Conservation (phyloP, 108 stramenopile species). For the Nitzschia inconspicua region DNA sequence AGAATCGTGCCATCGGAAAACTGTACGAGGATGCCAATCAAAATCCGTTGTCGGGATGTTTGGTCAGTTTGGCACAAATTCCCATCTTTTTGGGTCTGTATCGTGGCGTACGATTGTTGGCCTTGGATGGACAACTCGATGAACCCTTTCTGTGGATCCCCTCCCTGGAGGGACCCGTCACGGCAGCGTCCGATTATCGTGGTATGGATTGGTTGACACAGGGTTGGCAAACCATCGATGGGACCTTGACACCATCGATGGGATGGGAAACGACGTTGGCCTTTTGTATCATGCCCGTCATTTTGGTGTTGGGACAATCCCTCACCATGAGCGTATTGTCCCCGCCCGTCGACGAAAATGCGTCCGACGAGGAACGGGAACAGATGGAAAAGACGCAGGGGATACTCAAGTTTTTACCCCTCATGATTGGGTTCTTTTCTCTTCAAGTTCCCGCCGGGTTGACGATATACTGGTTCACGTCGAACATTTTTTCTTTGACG, state of each 20-base stretch:
- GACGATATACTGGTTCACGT: constrained; percentile 95
- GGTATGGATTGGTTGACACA: constrained; percentile 83
- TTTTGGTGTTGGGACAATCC: constrained; percentile 85
- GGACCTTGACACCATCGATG: constrained; percentile 54
- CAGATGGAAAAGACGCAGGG: constrained; percentile 56
- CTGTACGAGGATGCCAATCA: constrained; percentile 90
- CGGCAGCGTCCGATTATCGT: constrained; percentile 65
- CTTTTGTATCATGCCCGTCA: constrained; percentile 87
- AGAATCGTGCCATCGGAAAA: constrained; percentile 87
- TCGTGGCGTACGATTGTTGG: constrained; percentile 83
- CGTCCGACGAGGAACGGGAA: constrained; percentile 60
- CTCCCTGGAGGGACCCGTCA: constrained; percentile 88
- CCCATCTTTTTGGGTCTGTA: constrained; percentile 94
- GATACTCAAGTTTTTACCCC: constrained; percentile 88
- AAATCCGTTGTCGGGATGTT: constrained; percentile 95
- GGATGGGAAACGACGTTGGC: constrained; percentile 93
- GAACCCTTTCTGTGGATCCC: constrained; percentile 97
- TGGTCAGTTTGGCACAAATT: constrained; percentile 83
- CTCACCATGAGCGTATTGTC: constrained; percentile 81
- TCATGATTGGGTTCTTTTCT: constrained; percentile 93
- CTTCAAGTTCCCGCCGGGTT: constrained; percentile 95
- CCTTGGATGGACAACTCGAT: constrained; percentile 74
- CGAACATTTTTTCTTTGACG: constrained; percentile 86
- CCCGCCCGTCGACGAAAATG: constrained; percentile 73
- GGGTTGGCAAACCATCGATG: constrained; percentile 56